These are phyloP conservation scores for Quercus tomentella DNA, from an alignment of 331 rosid genomes.

Conservation along the genomic window DNA sequence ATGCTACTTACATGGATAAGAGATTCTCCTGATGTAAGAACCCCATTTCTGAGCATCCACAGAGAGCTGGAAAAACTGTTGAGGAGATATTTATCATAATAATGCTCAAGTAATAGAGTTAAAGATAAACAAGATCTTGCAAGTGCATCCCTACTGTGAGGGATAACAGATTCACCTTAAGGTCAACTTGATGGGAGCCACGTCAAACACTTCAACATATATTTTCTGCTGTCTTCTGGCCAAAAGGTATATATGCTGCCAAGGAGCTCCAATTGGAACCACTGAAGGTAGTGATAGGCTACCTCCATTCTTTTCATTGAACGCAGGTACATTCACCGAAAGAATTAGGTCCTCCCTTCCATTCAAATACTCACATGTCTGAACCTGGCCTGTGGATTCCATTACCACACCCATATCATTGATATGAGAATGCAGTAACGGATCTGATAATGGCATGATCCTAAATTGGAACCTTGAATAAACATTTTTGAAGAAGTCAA, in stretches of 20 bases:
- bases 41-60: slow-evolving; percentile 74
- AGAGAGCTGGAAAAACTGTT: slow-evolving; percentile 93
- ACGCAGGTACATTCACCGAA: slow-evolving; percentile 25
- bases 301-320: slow-evolving; percentile 30
- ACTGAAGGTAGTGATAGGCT: slow-evolving; percentile 51
- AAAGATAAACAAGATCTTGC: slow-evolving; percentile 1
- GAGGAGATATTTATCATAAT: slow-evolving; percentile 19
- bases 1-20: slow-evolving; percentile 69
- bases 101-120: slow-evolving; percentile 15
- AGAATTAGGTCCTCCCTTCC: slow-evolving; percentile 35
- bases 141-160: slow-evolving; percentile 3
- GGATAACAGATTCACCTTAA: slow-evolving; percentile 49
- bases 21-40: slow-evolving; percentile 70
- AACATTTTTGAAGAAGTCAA: slow-evolving; percentile 63
- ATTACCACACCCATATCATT: slow-evolving; percentile 26
- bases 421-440: slow-evolving; percentile 13
- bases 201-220: slow-evolving; percentile 73
- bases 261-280: slow-evolving; percentile 95
- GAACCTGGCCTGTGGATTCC: slow-evolving; percentile 36
- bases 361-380: slow-evolving; percentile 28
- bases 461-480: slow-evolving; percentile 52
- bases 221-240: slow-evolving; percentile 89
- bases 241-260: slow-evolving; percentile 87
- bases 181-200: slow-evolving; percentile 78
- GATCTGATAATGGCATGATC: slow-evolving; percentile 47